A percentile compares a stretch with the other conserved stretches of the same genome.
Evolutionary conservation across 1,139 yeast species (phyloP).

Genomic region (Geotrichum reessii): DNA sequence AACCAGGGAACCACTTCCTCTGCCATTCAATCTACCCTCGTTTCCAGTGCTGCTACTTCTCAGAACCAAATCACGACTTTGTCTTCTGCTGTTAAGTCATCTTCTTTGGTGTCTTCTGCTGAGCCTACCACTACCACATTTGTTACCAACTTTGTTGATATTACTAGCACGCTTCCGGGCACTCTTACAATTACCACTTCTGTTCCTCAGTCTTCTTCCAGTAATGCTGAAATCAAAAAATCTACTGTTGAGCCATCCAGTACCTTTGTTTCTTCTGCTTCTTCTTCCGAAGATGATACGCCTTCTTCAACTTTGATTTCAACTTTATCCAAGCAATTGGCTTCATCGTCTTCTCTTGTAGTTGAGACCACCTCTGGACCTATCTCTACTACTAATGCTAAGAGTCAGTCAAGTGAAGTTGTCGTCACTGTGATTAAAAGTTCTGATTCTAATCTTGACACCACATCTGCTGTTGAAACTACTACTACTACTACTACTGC

Average conservation of each 20-base stretch:
- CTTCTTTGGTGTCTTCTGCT: conserved; percentile 12
- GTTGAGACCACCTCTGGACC: not conserved
- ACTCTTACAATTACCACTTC: conserved; percentile 1
- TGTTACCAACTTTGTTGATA: not conserved
- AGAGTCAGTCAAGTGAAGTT: not conserved
- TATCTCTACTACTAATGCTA: too few species aligned
- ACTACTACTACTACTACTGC: not conserved
- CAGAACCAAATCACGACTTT: not conserved
- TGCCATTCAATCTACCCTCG: conserved; percentile 12
- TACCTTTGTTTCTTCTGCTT: not conserved
- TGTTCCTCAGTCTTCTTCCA: not conserved
- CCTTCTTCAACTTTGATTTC: not conserved
- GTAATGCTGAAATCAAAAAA: not conserved
- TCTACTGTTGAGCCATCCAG: not conserved
- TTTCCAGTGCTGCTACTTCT: not conserved
- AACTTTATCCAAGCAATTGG: not conserved
- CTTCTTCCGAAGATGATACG: not conserved
- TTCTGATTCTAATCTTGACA: not conserved
- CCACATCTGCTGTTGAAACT: not conserved
- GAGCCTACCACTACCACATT: conserved; percentile 5
- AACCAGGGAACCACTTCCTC: conserved; percentile 11
- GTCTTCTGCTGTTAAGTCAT: conserved; percentile 3
- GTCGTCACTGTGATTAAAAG: not conserved
- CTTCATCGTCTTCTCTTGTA: not conserved
- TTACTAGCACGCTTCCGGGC: conserved; percentile 6